Percentiles rank a stretch among this genome's conserved stretches.
These are phyloP conservation scores for Knoxia roxburghii DNA, from an alignment of 257 asterid species.

Conservation along the genomic window DNA sequence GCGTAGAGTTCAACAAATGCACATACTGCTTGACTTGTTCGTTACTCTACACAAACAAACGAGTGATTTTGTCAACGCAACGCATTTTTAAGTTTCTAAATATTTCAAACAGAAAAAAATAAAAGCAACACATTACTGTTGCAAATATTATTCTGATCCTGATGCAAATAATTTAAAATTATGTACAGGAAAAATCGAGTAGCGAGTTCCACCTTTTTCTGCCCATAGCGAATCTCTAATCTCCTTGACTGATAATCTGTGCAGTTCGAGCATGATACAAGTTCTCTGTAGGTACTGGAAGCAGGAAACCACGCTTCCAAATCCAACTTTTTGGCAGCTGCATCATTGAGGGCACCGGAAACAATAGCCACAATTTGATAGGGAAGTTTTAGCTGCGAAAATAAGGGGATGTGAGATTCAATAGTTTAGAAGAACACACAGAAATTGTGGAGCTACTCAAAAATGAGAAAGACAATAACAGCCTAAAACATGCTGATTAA, in stretches of 20 bases:
- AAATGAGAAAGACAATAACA: neutral
- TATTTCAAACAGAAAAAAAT: neutral
- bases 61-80: neutral
- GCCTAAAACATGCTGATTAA: no score
- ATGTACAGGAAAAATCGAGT: neutral
- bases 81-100: neutral
- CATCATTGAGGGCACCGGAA: constrained; percentile 92
- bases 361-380: constrained; percentile 51
- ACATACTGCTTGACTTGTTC: constrained; percentile 80
- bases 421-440: neutral
- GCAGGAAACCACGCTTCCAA: constrained; percentile 98
- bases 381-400: constrained; percentile 58
- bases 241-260: constrained; percentile 29
- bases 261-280: constrained; percentile 95
- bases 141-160: neutral
- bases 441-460: neutral
- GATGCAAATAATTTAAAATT: no score
- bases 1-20: constrained; percentile 89
- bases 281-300: constrained; percentile 69
- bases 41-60: constrained; percentile 55
- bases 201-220: constrained; percentile 52
- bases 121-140: neutral
- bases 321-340: constrained; percentile 97
- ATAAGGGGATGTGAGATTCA: neutral
- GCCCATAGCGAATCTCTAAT: constrained; percentile 85